phyloP scores from a whole-genome alignment of 2,329 filamentous ascomycete species.

The Nothophoma quercina region DNA sequence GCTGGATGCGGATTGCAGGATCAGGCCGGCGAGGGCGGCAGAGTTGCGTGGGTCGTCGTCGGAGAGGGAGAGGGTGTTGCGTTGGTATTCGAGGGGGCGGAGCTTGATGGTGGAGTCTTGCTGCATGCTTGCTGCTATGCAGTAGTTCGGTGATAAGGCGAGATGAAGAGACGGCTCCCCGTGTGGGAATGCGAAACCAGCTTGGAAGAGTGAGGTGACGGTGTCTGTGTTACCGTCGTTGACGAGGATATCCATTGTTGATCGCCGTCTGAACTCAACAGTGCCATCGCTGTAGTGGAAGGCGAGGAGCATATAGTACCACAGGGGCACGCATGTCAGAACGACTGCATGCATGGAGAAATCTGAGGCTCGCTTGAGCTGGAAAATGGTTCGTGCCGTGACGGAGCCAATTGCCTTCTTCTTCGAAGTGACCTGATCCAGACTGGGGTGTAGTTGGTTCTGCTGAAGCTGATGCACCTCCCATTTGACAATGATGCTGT shows the following conservation, averaged over 20 bases:
- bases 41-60: constrained; percentile 44
- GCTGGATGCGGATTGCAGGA: constrained; percentile 52
- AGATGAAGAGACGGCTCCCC: constrained; percentile 64
- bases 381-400: constrained; percentile 45
- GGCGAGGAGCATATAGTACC: constrained; percentile 74
- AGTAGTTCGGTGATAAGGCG: constrained; percentile 58
- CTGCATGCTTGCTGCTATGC: constrained; percentile 54
- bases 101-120: constrained; percentile 54
- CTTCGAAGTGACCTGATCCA: constrained; percentile 76
- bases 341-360: constrained; percentile 74
- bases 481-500: constrained; percentile 85
- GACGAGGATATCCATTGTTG: constrained; percentile 73
- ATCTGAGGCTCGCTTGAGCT: constrained; percentile 67
- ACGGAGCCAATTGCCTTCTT: constrained; percentile 61
- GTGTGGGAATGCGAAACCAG: constrained; percentile 76
- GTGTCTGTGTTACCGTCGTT: constrained; percentile 69
- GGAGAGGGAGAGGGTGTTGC: constrained; percentile 40
- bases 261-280: constrained; percentile 79
- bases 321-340: constrained; percentile 71
- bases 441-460: constrained; percentile 71
- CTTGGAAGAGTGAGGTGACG: constrained; percentile 76
- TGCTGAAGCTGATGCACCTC: constrained; percentile 73
- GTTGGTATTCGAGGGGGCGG: constrained; percentile 52
- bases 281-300: constrained; percentile 82
- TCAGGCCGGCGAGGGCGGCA: constrained; percentile 52